phyloP scores from a whole-genome alignment of 2,329 filamentous ascomycete species.

The Chrysosporium queenslandicum region DNA sequence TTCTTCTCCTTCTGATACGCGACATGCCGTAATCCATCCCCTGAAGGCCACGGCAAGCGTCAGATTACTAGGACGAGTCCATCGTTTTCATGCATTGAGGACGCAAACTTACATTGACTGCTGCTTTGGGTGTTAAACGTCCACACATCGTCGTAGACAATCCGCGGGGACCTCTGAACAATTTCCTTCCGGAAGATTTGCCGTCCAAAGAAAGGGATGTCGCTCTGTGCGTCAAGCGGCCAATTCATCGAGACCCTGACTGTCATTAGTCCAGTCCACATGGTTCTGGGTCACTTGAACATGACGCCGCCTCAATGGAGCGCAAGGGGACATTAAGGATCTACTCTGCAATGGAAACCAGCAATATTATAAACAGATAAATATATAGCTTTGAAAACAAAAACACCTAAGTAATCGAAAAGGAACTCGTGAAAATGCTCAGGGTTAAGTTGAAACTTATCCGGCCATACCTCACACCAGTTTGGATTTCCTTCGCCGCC shows the following conservation, averaged over 20 bases:
- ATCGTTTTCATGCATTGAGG: neutral
- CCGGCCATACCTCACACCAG: conserved; percentile 39
- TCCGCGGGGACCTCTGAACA: conserved; percentile 42
- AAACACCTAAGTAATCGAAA: too few species aligned
- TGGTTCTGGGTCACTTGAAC: neutral
- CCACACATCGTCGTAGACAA: conserved; percentile 53
- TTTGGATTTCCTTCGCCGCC: conserved; percentile 46
- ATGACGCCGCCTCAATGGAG: too few species aligned
- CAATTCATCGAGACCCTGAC: conserved; percentile 51
- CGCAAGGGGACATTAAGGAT: too few species aligned
- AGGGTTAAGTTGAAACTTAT: neutral
- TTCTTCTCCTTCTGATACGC: conserved; percentile 29
- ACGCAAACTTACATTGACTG: conserved; percentile 38
- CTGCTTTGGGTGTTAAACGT: conserved; percentile 50
- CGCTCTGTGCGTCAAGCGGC: conserved; percentile 46
- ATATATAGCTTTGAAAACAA: too few species aligned
- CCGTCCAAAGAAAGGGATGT: conserved; percentile 47
- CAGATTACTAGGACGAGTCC: neutral
- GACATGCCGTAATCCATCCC: conserved; percentile 45
- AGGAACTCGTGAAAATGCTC: too few species aligned
- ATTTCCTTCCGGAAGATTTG: conserved; percentile 47
- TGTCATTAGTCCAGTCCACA: neutral
- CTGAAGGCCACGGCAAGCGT: neutral
- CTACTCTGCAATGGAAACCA: too few species aligned
- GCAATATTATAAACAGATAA: too few species aligned